Evolutionary conservation across 805 yeast genomes (phyloP).

Genomic region (Candida taoyuanica): DNA sequence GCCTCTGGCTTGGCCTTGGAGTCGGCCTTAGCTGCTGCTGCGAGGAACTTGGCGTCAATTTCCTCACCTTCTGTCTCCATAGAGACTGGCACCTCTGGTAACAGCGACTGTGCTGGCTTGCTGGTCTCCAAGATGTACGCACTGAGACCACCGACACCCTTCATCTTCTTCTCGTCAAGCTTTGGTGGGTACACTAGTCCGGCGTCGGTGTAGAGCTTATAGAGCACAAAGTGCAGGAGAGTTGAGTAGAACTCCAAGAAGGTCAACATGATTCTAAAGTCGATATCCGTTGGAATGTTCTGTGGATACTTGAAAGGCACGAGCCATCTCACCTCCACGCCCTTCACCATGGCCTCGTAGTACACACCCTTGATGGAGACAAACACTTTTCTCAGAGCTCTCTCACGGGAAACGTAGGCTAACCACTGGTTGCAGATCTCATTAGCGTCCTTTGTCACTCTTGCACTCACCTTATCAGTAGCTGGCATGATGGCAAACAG

Average conservation of each 20-base stretch:
- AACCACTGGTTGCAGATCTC: slow-evolving; percentile 90
- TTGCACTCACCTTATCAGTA: slow-evolving; percentile 72
- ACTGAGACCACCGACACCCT: slow-evolving; percentile 86
- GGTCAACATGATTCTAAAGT: slow-evolving; percentile 94
- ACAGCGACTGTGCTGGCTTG: slow-evolving; percentile 25
- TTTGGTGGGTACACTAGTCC: slow-evolving; percentile 90
- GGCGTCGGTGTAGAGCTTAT: slow-evolving; percentile 77
- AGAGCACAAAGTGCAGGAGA: slow-evolving; percentile 80
- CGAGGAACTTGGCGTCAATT: slow-evolving; percentile 41
- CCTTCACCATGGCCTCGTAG: slow-evolving; percentile 83
- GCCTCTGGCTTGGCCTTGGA: slow-evolving; percentile 32
- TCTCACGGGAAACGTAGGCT: slow-evolving; percentile 85
- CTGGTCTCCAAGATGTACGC: slow-evolving; percentile 69
- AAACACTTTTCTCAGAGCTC: slow-evolving; percentile 79
- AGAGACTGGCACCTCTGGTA: slow-evolving; percentile 28
- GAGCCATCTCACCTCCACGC: slow-evolving; percentile 93
- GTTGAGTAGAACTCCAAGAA: slow-evolving; percentile 95
- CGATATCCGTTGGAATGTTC: slow-evolving; percentile 89
- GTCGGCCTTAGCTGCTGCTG: slow-evolving; percentile 46
- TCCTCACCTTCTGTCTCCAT: slow-evolving; percentile 28
- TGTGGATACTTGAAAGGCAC: slow-evolving; percentile 97
- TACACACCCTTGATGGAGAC: slow-evolving; percentile 97
- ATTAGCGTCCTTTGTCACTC: slow-evolving; percentile 84
- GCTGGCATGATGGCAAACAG: slow-evolving; percentile 94
- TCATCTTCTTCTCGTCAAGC: slow-evolving; percentile 59